Base-by-base conservation (phyloP, 352 stramenopile species). In the Lagenidium sp. region DNA sequence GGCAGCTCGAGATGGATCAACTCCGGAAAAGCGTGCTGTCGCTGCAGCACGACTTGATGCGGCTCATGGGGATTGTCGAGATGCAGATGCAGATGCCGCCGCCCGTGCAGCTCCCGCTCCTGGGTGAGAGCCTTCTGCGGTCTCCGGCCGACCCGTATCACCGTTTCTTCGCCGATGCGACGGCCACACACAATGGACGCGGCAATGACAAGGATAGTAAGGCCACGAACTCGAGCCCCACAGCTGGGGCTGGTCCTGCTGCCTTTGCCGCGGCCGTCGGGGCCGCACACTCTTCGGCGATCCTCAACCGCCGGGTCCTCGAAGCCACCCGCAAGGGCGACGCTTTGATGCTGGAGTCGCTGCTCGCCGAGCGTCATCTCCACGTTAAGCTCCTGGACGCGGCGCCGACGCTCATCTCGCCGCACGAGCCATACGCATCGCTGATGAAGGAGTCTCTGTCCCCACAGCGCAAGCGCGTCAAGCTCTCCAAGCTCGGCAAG, bases 51-150 rank as follows among this genome's bases (percentile, higher is more conserved):
- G 74, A 87, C 24, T 57, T 87, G 2, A 73, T 87, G 28, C 68
- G 74, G 11, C 53, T 87, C 22, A 83, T 87, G 74, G 68, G 75
- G 43, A 85, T 85, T 24, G 65, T 87, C 4, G 71, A 87, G 53
- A 64, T 85, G 41, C 74, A 87, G 52, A 85, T 87, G 67, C 47
- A 57, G 31, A 38, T 56, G 12, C 28, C 41, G 4, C 53, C 53
- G 8, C 40, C 45, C 10, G 28, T 32, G 28, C 28, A 32, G 28
- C 28, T 32, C 28, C 15, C 28, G 28, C 6, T 22, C 20, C 7
- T 34, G 11, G 39, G 15, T 15, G 18, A 15, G 39, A 21, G 22
- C 22, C 8, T 15, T 8, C 8, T 32, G 8, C 28, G 28, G 15
- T 8, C 8, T 15, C 8, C 15, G 28, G 28, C 28, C 15, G 28